These are phyloP conservation scores for Jimgerdemannia flammicorona DNA, from an alignment of 192 early-diverging fungal genomes.

Conservation along the genomic window DNA sequence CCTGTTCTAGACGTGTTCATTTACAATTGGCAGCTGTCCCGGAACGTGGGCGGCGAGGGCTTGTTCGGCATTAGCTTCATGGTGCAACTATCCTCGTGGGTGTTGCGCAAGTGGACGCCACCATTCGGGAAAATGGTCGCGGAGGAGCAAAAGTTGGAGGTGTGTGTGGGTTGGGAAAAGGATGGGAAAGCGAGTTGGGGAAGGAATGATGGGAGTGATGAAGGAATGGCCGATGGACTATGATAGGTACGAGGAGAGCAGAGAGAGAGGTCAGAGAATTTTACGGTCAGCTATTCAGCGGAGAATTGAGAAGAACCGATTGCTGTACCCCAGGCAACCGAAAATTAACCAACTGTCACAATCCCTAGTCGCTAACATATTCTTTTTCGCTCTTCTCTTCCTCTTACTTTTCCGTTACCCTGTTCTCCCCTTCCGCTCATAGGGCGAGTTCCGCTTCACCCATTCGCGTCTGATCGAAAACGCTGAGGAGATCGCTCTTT, in stretches of 20 bases:
- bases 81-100: conserved; percentile 71
- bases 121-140: conserved; percentile 96
- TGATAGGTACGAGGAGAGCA: no score
- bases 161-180: not conserved
- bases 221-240: no score
- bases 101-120: conserved; percentile 83
- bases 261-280: no score
- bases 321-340: not conserved
- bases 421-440: conserved; percentile 4
- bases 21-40: conserved; percentile 85
- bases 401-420: not conserved
- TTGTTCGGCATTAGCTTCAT: conserved; percentile 79
- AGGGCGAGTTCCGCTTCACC: conserved; percentile 92
- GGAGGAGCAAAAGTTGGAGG: conserved; percentile 83
- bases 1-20: conserved; percentile 92
- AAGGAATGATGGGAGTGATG: not conserved
- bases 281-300: no score
- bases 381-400: conserved; percentile 1
- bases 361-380: conserved; percentile 2
- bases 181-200: not conserved
- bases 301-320: not conserved
- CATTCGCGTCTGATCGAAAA: conserved; percentile 94
- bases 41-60: conserved; percentile 81
- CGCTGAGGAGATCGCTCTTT: conserved; percentile 95
- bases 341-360: not conserved